A percentile compares a stretch with the other conserved stretches of the same genome.
Evolutionary conservation across 106 monocot genomes (phyloP).

Genomic region (Apostasia ramifera): DNA sequence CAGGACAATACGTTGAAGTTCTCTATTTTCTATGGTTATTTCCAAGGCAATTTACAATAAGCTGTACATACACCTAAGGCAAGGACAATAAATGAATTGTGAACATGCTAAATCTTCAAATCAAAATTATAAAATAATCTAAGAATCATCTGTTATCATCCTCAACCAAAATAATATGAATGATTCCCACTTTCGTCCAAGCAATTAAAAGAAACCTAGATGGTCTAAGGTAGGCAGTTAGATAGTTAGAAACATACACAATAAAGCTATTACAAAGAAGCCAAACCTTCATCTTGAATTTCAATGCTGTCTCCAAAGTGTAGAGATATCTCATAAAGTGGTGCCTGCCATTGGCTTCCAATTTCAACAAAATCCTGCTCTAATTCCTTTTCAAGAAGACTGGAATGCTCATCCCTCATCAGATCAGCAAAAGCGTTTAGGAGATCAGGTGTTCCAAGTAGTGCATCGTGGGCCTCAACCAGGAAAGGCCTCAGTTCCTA

Average conservation of each 20-base stretch:
- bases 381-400: neutral
- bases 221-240: no score
- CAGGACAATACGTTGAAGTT: no score
- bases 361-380: conserved; percentile 55
- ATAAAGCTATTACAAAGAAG: neutral
- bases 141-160: no score
- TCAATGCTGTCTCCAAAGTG: neutral
- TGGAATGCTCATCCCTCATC: conserved; percentile 14
- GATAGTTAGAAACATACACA: no score
- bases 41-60: no score
- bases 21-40: no score
- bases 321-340: conserved; percentile 68
- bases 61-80: no score
- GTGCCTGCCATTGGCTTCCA: conserved; percentile 56
- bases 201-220: neutral
- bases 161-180: no score
- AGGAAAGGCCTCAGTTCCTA: conserved; percentile 72
- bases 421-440: conserved; percentile 37
- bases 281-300: conserved; percentile 1
- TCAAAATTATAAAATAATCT: no score
- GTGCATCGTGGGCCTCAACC: conserved; percentile 50
- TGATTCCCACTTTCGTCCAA: neutral
- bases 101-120: neutral
- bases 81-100: no score
- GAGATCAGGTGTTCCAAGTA: conserved; percentile 33